Evolutionary conservation across 2,329 filamentous ascomycete species (phyloP), one percentile per base, ranked within the genome.

Genomic region (Calonectria honghensis): DNA sequence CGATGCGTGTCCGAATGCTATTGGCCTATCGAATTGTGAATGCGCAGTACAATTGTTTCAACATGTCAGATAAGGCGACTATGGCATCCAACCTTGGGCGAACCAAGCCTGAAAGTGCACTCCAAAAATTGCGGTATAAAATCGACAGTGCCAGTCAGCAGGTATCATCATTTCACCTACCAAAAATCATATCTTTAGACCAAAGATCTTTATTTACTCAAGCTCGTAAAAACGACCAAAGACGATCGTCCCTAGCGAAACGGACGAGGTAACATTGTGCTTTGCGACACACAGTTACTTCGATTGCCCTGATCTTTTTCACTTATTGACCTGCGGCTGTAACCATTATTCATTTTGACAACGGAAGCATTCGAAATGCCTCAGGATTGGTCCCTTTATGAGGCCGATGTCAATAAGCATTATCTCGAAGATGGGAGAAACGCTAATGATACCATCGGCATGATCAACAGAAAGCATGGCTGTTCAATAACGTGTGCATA

Each of bases 381-480:
- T 61, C 57, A 16, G 4, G 35, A 61, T 61, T 61, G 57, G 57
- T 39, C 57, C 3, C 57, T 61, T 27, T 61, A 41, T 18, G 57
- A 61, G 6, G 57, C 35, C 4, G 57, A 61, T 27, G 3, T 61
- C 35, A 61, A 4, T 3, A 41, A 61, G 4, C 32, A 29, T 10
- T 61, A 61, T 41, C n/a, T 61, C 4, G 37, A 41, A 7, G 57
- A 29, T 6, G 57, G 57, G 6, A 41, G 27, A 41, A 27, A 37
- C 3, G 57, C 57, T 4, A 35, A 13, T 10, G 9, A 61, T 10
- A 61, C 57, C 5, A 61, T 61, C n/a, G 14, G 37, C 1, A 16
- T 41, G 18, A 24, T 61, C 14, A 61, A 41, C 10, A 29, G n/a
- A 41, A 61, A 39, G 6, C 35, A 61, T 6, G 24, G 35, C 13